A percentile compares a stretch with the other conserved stretches of the same genome.
These are phyloP conservation scores for Atalantia buxifolia DNA, from an alignment of 345 rosid genomes.

Conservation along the genomic window DNA sequence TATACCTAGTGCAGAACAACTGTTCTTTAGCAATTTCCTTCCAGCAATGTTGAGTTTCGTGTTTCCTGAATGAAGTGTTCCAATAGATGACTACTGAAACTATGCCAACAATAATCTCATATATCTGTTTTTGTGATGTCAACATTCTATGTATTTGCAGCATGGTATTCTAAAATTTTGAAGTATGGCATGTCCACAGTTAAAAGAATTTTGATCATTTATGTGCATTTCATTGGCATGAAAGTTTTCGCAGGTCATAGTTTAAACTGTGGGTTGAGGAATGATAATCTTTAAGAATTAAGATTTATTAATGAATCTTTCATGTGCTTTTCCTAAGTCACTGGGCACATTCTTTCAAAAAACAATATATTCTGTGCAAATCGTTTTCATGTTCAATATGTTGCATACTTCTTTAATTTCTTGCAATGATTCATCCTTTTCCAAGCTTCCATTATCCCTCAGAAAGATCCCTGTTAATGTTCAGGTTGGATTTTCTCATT, in stretches of 20 bases:
- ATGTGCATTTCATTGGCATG: background rate
- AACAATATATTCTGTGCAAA: background rate
- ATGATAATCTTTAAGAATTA: background rate
- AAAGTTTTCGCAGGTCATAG: background rate
- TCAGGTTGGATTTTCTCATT: slow-evolving; percentile 98
- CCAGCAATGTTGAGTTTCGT: background rate
- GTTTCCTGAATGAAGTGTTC: background rate
- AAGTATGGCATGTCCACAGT: background rate
- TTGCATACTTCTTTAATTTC: background rate
- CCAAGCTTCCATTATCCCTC: background rate
- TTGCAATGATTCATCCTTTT: slow-evolving; percentile 7
- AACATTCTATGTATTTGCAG: background rate
- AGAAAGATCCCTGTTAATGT: slow-evolving; percentile 16
- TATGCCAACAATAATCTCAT: background rate
- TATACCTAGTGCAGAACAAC: background rate
- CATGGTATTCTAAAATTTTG: background rate
- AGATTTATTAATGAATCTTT: background rate
- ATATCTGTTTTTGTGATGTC: background rate
- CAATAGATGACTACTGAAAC: background rate
- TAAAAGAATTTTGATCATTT: slow-evolving; percentile 9
- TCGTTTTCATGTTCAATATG: background rate
- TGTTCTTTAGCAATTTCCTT: background rate
- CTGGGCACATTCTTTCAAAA: no score
- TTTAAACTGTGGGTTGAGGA: slow-evolving; percentile 1
- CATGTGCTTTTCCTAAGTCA: background rate